Base-by-base conservation (phyloP, 495 filamentous ascomycete species). In the Penicillium cinerascens region DNA sequence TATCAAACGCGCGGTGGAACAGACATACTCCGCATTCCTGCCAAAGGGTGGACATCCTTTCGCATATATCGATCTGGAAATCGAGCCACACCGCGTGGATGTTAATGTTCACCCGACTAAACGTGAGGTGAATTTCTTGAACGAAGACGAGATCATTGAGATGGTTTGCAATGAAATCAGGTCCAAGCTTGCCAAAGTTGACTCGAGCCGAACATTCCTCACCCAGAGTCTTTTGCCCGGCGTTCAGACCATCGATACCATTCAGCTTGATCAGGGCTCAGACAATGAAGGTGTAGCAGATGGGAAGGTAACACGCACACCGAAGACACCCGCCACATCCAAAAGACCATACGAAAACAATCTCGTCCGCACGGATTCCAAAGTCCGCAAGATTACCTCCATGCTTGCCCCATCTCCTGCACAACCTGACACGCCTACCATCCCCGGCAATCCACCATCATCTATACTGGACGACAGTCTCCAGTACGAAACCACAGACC, bases 101-200 rank as follows among this genome's bases (percentile, higher is more conserved):
- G 95, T 99, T 61, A 99, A 99, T 61, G 85, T 99, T 0, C 95
- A 99, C 65, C 95, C 95, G 4, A 97, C 95, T 2, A 99, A 99
- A 66, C 81, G 92, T 44, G 95, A 99, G 67, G 95, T 99, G 25
- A 95, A 97, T 64, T 97, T 99, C 65, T 78, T 99, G 4, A 96
- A 97, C 55, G 95, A 99, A 65, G 95, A 97, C 58, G 93, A 97
- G 58, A 95, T 97, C 47, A 87, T 96, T 52, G 90, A 96, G 60
- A 82, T 79, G 42, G 85, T 99, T 25, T 96, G 91, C 71, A 80
- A 84, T 52, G 85, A 89, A 44, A 86, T 97, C 44, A 82, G 88
- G 41, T 76, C 82, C 11, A 87, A 88, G 52, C 78, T 99, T 5
- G 85, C 89, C 3, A 85, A 89, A 51, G 92, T 97, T 18, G 95